A percentile compares a stretch with the other conserved stretches of the same genome.
phyloP scores from a whole-genome alignment of 768 basidiomycete genomes.

The Leucocoprinus sp. region DNA sequence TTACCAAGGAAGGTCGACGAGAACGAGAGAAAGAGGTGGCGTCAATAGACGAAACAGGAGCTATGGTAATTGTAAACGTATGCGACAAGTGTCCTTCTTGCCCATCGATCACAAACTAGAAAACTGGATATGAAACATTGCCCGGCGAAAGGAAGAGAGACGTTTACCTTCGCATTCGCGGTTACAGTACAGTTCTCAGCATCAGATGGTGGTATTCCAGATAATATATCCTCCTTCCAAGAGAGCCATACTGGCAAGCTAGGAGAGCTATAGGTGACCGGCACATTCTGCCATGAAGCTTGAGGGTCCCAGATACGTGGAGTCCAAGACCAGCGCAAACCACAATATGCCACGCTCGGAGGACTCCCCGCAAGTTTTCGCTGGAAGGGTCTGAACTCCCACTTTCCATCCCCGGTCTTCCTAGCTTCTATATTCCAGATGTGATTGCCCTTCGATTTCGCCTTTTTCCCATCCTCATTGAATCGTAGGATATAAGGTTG shows the following conservation, averaged over 20 bases:
- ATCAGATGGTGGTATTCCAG: constrained; percentile 71
- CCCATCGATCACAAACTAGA: constrained; percentile 65
- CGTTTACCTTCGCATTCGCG: constrained; percentile 63
- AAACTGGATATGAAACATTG: constrained; percentile 3
- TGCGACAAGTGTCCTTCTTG: constrained; percentile 61
- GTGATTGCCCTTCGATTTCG: constrained; percentile 98
- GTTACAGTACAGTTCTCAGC: constrained; percentile 71
- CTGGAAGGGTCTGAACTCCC: constrained; percentile 85
- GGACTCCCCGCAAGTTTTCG: constrained; percentile 83
- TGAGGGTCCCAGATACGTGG: constrained; percentile 98
- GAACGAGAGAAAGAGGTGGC: constrained; percentile 30
- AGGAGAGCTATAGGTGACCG: constrained; percentile 76
- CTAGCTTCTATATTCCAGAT: constrained; percentile 99
- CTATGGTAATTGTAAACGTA: constrained; percentile 64
- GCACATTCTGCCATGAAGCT: constrained; percentile 70
- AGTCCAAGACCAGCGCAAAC: constrained; percentile 80
- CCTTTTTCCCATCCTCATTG: constrained; percentile 98
- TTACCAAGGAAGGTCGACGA: constrained; percentile 34
- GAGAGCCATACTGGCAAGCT: constrained; percentile 77
- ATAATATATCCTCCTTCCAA: constrained; percentile 80
- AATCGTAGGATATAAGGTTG: constrained; percentile 92
- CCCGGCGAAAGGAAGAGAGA: background rate
- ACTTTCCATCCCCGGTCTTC: constrained; percentile 64
- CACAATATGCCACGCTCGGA: constrained; percentile 73
- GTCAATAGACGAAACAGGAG: constrained; percentile 47